Evolutionary conservation across 1,139 yeast genomes (phyloP), one percentile per base, ranked within the genome.

Genomic region (Sugiyamaella xylanicola): DNA sequence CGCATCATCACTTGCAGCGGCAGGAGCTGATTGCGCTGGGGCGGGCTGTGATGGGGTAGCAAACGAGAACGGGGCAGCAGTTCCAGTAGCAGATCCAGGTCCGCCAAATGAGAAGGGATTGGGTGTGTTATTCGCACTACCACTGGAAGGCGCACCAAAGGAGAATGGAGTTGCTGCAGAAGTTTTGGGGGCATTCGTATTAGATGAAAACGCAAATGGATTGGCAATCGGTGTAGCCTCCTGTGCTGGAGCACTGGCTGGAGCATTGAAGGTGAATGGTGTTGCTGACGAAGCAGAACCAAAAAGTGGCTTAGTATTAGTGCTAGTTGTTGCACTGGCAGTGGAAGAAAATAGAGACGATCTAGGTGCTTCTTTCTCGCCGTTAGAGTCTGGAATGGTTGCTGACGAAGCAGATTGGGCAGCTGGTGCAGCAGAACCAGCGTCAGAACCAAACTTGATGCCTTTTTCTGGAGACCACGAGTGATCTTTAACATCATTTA

Each of bases 391-490:
- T 40, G 59, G 44, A 5, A 48, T 37, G 2, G 57, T 41, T 16
- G 56, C 53, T 13, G 65, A 58, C 27, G 57, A 47, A 20, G 56
- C 17, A 5, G 56, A 16, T 13, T 49, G 46, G 7, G 61, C 48
- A n/a, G 53, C 22, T 4, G 60, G 42, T 13, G 61, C 45, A 11
- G 54, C 16, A 1, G 60, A 45, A 3, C 37, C 51, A 13, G 53
- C 51, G 13, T 50, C 42, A 15, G 56, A 36, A 16, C 68, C 72
- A 58, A 72, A 71, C 59, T 69, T 71, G 60, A 72, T 68, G 9
- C 69, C 70, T 54, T 67, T 64, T 36, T 68, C 73, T 2, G 74
- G 74, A 11, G 70, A 61, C 75, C 75, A 72, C 3, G 63, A 56
- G 35, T 61, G 61, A 19, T 60, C 57, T 20, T 53, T 56, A 25